Base-by-base conservation (phyloP, 768 basidiomycete genomes). In the Lenzites betulinus region DNA sequence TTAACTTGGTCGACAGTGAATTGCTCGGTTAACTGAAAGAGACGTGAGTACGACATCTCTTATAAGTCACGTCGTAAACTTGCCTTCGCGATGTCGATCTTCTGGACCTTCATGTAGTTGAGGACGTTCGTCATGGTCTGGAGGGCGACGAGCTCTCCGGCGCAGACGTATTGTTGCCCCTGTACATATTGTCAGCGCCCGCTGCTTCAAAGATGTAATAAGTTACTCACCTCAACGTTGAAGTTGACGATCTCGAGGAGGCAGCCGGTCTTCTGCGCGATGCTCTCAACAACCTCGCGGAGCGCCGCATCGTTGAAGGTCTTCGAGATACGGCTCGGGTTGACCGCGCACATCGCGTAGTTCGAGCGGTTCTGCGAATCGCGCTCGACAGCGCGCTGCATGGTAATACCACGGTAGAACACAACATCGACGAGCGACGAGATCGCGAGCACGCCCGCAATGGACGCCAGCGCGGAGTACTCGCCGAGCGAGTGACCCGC, bases 131-230 rank as follows among this genome's bases (percentile, higher is more conserved):
- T 96, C 79, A 98, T 83, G 0, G 94, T 92, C 66, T 97, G 94
- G 36, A 98, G 79, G 1, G 93, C 92, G 33, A 95, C 81, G 39
- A 98, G 86, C 73, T 98, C 96, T 75, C 97, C 97, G 44, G 97
- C 97, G 68, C 94, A 97, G 64, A 99, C 97, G 73, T 98, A 98
- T 92, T 99, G 97, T 84, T 97, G 95, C 63, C 96, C 96, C 89
- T 97, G 76, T 55, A 6, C 12, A 25, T 7, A 58, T 41, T 22
- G 39, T 35, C 7, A 20, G 26, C 16, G 28, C 25, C 28, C 1
- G 23, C 28, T 13, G 51, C 7, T 59, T 38, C 47, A 41, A 22
- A 28, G 6, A 44, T 35, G 20, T n/a, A 9, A 12, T 16, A 16
- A 13, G 20, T 7, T 20, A 70, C 80, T 16, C 68, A 93, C 92